Conservation (phyloP, 2,329 filamentous ascomycete species). For the Pseudogymnoascus verrucosus region DNA sequence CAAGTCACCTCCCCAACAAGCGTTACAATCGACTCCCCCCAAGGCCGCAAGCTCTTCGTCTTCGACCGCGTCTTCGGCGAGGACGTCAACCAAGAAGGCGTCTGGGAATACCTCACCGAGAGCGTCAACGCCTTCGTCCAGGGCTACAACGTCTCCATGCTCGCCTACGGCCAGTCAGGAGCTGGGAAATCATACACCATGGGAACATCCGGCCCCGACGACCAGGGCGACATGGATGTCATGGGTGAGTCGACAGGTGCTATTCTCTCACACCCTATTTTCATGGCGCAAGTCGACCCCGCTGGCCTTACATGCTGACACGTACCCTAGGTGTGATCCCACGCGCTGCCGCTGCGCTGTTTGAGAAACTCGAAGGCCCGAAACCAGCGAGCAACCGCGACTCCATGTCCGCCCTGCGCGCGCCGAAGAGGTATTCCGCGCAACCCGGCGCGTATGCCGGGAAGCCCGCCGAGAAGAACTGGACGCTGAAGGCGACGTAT, state of each 20-base stretch:
- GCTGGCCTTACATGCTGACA: conserved; percentile 8
- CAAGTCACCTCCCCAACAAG: conserved; percentile 81
- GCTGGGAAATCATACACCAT: conserved; percentile 98
- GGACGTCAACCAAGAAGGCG: conserved; percentile 73
- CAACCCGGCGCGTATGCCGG: conserved; percentile 18
- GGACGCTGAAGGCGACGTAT: conserved; percentile 90
- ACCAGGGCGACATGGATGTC: conserved; percentile 60
- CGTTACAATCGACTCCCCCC: conserved; percentile 79
- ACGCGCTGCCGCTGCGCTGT: conserved; percentile 75
- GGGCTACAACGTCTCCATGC: conserved; percentile 95
- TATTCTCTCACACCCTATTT: neutral
- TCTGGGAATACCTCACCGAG: conserved; percentile 91
- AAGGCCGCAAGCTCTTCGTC: conserved; percentile 89
- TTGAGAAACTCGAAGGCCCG: conserved; percentile 70
- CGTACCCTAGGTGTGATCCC: conserved; percentile 73
- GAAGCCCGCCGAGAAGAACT: conserved; percentile 56
- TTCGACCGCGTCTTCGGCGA: conserved; percentile 92
- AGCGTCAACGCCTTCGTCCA: conserved; percentile 85
- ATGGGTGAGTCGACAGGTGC: conserved; percentile 59
- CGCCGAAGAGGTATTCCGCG: conserved; percentile 70
- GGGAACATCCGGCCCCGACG: conserved; percentile 82
- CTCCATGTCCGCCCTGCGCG: conserved; percentile 69
- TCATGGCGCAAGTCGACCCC: neutral
- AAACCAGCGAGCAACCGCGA: conserved; percentile 44
- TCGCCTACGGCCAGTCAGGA: conserved; percentile 95